These are phyloP conservation scores for Russula abietina DNA, from an alignment of 768 basidiomycete species.

Conservation along the genomic window DNA sequence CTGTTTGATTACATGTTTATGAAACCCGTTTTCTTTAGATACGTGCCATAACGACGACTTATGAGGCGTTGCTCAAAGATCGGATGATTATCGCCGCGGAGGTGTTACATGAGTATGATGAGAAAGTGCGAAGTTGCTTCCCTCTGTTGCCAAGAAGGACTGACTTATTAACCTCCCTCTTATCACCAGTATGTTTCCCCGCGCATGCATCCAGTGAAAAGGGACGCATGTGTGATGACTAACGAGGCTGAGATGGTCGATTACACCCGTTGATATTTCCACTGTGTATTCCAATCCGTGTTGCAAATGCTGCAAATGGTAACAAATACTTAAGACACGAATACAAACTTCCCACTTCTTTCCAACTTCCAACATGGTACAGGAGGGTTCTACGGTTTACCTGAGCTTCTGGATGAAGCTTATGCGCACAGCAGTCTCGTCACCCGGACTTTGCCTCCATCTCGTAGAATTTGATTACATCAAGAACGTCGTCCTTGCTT, in stretches of 20 bases:
- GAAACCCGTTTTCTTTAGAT: slow-evolving; percentile 34
- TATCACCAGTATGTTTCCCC: slow-evolving; percentile 69
- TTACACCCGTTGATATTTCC: slow-evolving; percentile 34
- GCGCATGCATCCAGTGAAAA: slow-evolving; percentile 67
- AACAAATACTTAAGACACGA: not conserved
- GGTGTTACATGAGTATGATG: slow-evolving; percentile 80
- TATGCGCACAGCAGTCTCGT: not conserved
- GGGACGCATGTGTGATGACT: slow-evolving; percentile 80
- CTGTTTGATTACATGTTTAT: not conserved
- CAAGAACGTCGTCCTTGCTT: slow-evolving; percentile 86
- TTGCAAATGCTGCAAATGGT: not conserved
- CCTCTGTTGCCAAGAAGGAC: not conserved
- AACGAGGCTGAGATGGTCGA: slow-evolving; percentile 73
- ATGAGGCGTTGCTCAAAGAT: slow-evolving; percentile 65
- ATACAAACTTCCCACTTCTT: not conserved
- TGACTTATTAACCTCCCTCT: not conserved
- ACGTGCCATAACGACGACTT: slow-evolving; percentile 47
- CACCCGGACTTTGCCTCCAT: slow-evolving; percentile 25
- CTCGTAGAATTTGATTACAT: slow-evolving; percentile 82
- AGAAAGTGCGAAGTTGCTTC: slow-evolving; percentile 46
- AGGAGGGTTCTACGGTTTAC: not conserved
- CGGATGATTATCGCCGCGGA: slow-evolving; percentile 68
- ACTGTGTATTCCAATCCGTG: not conserved
- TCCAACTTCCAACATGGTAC: not conserved
- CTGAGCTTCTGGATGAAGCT: slow-evolving; percentile 2